phyloP scores from a whole-genome alignment of 306 rosid species.

The Argentina anserina region DNA sequence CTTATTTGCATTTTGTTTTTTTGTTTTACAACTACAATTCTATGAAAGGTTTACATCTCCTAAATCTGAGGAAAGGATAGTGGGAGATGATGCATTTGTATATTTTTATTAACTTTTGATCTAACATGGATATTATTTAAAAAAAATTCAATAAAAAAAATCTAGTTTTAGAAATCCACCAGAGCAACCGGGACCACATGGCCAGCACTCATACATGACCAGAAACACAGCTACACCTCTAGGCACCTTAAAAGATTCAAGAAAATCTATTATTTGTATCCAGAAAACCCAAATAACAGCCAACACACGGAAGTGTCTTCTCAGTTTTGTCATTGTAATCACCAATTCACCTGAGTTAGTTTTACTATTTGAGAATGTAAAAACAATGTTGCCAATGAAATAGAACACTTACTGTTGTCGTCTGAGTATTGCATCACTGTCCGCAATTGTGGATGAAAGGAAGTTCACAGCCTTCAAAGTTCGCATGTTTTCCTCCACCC shows the following conservation, averaged over 20 bases:
- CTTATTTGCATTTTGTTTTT: too few relatives aligned
- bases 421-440: slow-evolving; percentile 74
- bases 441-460: slow-evolving; percentile 68
- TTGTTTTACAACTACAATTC: too few relatives aligned
- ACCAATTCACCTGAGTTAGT: background rate
- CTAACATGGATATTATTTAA: too few relatives aligned
- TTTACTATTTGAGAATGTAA: background rate
- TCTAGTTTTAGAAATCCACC: background rate
- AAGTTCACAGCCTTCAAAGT: slow-evolving; percentile 70
- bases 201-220: background rate
- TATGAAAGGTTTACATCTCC: too few relatives aligned
- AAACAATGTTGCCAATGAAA: background rate
- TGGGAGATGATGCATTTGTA: too few relatives aligned
- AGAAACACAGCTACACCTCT: background rate
- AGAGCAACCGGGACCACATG: background rate
- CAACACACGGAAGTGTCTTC: background rate
- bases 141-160: background rate
- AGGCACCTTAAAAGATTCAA: background rate
- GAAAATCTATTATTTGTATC: background rate
- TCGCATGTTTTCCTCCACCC: slow-evolving; percentile 81
- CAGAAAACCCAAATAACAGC: background rate
- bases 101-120: too few relatives aligned
- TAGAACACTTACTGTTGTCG: slow-evolving; percentile 83
- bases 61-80: too few relatives aligned
- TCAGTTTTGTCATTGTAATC: background rate